These are phyloP conservation scores for Ustilago hordei DNA, from an alignment of 1,284 basidiomycete species.

Conservation along the genomic window DNA sequence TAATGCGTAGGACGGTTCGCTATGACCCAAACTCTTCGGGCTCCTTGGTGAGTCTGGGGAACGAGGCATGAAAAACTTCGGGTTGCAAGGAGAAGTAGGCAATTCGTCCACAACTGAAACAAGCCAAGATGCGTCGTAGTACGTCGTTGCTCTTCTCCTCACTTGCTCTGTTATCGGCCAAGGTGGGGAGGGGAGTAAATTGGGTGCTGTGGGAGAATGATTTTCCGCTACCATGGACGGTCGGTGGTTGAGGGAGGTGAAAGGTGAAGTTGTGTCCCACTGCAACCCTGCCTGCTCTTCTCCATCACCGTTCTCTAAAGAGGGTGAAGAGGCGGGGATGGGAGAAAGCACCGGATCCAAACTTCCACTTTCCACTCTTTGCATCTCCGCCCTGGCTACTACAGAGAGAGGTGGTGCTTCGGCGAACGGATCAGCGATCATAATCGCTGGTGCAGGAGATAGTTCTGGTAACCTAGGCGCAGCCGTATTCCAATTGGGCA, in stretches of 20 bases:
- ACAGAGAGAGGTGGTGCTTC: neutral
- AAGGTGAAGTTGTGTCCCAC: slow-evolving; percentile 31
- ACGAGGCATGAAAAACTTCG: neutral
- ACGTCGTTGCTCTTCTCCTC: slow-evolving; percentile 16
- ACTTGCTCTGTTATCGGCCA: neutral
- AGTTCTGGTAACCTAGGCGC: slow-evolving; percentile 10
- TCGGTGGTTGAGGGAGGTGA: slow-evolving; percentile 3
- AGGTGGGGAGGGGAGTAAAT: slow-evolving; percentile 11
- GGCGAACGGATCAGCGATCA: slow-evolving; percentile 33
- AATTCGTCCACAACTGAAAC: slow-evolving; percentile 18
- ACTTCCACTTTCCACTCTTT: slow-evolving; percentile 30
- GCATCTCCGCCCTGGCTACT: slow-evolving; percentile 9
- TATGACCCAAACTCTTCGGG: slow-evolving; percentile 13
- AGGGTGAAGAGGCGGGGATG: neutral
- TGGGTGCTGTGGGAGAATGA: slow-evolving; percentile 22
- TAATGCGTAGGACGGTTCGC: slow-evolving; percentile 23
- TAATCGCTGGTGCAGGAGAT: slow-evolving; percentile 24
- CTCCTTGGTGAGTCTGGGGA: slow-evolving; percentile 12
- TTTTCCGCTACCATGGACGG: slow-evolving; percentile 10
- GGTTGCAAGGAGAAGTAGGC: slow-evolving; percentile 3
- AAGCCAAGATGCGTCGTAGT: slow-evolving; percentile 21
- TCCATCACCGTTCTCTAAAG: neutral
- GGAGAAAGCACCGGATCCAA: slow-evolving; percentile 28
- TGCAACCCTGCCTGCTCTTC: neutral
- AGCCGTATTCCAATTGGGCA: slow-evolving; percentile 21